Conservation (phyloP, 768 basidiomycete species). For the Lactarius pseudohatsudake region DNA sequence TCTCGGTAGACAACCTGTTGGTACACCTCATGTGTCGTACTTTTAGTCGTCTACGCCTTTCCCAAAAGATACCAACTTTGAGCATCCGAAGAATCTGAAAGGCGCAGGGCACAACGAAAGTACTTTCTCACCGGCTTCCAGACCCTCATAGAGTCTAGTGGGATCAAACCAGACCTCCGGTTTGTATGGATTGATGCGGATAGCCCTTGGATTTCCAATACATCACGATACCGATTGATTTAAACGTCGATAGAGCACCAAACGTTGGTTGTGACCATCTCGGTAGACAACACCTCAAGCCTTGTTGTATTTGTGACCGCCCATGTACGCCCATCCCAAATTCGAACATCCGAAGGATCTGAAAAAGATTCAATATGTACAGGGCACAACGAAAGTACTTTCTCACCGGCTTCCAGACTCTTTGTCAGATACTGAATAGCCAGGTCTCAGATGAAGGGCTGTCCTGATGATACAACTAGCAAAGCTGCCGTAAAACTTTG, state of each 20-base stretch:
- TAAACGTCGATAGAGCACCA: too few species aligned
- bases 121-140: conserved; percentile 79
- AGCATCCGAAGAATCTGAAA: conserved; percentile 89
- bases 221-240: too few species aligned
- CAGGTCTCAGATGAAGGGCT: conserved; percentile 67
- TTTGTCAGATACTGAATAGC: conserved; percentile 94
- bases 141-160: too few species aligned
- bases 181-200: too few species aligned
- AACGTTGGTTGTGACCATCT: too few species aligned
- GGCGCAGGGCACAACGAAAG: conserved; percentile 12
- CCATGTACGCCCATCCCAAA: too few species aligned
- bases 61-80: conserved; percentile 99
- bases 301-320: too few species aligned
- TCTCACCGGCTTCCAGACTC: conserved; percentile 89
- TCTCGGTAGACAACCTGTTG: conserved; percentile 99
- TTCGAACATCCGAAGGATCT: too few species aligned
- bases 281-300: too few species aligned
- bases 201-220: too few species aligned
- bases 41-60: conserved; percentile 96
- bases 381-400: conserved; percentile 4
- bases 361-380: conserved; percentile 12
- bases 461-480: too few species aligned
- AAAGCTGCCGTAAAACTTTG: conserved; percentile 56
- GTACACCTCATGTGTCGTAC: conserved; percentile 97
- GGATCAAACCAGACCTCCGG: too few species aligned